Evolutionary conservation across 2,329 filamentous ascomycete species (phyloP).

Genomic region (Trichoderma sp.): DNA sequence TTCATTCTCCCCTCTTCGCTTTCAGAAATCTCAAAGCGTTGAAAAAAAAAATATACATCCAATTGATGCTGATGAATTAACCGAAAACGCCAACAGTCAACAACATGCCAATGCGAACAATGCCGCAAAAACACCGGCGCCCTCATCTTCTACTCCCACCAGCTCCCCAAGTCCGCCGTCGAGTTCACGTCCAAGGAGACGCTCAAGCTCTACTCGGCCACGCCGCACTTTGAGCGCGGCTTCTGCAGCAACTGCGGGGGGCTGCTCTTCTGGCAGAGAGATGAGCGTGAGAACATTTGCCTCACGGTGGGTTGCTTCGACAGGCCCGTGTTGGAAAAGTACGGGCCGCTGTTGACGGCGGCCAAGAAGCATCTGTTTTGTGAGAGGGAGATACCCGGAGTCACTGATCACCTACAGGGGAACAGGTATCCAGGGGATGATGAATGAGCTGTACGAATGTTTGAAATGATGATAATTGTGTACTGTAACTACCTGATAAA

Average conservation of each 20-base stretch:
- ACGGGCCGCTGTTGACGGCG: slow-evolving; percentile 47
- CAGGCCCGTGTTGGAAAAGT: slow-evolving; percentile 46
- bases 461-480: not conserved
- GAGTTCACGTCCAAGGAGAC: slow-evolving; percentile 41
- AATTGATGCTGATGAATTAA: too few species aligned
- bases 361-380: slow-evolving; percentile 48
- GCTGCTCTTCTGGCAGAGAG: slow-evolving; percentile 51
- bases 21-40: not conserved
- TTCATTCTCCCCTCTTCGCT: not conserved
- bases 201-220: slow-evolving; percentile 48
- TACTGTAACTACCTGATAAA: not conserved
- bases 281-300: slow-evolving; percentile 37
- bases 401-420: slow-evolving; percentile 49
- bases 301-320: slow-evolving; percentile 53
- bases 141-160: slow-evolving; percentile 50
- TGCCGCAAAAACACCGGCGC: slow-evolving; percentile 57
- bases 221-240: slow-evolving; percentile 46
- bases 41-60: too few species aligned
- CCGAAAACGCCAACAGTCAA: slow-evolving; percentile 38
- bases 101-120: slow-evolving; percentile 59
- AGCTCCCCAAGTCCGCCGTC: slow-evolving; percentile 43
- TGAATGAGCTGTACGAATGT: slow-evolving; percentile 7
- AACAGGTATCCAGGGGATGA: slow-evolving; percentile 21
- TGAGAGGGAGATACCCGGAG: slow-evolving; percentile 51
- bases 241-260: slow-evolving; percentile 57